A percentile compares a stretch with the other conserved stretches of the same genome.
These are phyloP conservation scores for Penicillium coprophilum DNA, from an alignment of 495 filamentous ascomycete genomes.

Conservation along the genomic window DNA sequence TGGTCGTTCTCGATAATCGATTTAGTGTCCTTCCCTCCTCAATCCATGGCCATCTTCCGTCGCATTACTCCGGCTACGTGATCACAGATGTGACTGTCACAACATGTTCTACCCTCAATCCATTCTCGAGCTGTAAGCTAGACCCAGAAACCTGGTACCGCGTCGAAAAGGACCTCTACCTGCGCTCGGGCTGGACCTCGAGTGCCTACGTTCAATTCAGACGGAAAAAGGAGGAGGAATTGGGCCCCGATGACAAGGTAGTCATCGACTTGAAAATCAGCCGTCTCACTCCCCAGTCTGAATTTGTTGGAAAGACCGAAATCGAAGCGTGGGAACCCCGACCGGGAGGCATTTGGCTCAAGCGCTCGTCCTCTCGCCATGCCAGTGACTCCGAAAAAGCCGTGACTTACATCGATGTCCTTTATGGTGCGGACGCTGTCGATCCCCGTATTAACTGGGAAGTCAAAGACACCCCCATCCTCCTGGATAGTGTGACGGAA, in stretches of 20 bases:
- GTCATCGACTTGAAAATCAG: constrained; percentile 83
- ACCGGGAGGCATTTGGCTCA: constrained; percentile 81
- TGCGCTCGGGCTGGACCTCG: constrained; percentile 68
- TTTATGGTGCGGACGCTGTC: constrained; percentile 91
- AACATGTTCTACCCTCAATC: constrained; percentile 70
- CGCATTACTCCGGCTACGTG: constrained; percentile 75
- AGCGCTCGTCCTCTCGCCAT: constrained; percentile 70
- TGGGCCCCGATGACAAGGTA: constrained; percentile 70
- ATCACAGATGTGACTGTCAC: constrained; percentile 88
- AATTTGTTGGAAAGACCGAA: constrained; percentile 47
- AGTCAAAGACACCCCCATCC: constrained; percentile 65
- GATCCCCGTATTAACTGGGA: constrained; percentile 84
- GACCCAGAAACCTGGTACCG: constrained; percentile 76
- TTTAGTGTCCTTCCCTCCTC: constrained; percentile 79
- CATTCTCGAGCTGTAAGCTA: constrained; percentile 76
- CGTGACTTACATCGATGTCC: constrained; percentile 82
- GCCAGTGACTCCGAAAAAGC: constrained; percentile 75
- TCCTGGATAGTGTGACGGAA: constrained; percentile 62
- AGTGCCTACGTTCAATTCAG: constrained; percentile 83
- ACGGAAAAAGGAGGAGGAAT: constrained; percentile 85
- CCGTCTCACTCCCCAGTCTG: constrained; percentile 64
- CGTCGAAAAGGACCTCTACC: constrained; percentile 89
- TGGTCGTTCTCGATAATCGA: constrained; percentile 77
- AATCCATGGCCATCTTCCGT: constrained; percentile 78
- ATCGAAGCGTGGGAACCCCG: constrained; percentile 79